phyloP scores from a whole-genome alignment of 768 basidiomycete species.

The Multifurca ochricompacta region DNA sequence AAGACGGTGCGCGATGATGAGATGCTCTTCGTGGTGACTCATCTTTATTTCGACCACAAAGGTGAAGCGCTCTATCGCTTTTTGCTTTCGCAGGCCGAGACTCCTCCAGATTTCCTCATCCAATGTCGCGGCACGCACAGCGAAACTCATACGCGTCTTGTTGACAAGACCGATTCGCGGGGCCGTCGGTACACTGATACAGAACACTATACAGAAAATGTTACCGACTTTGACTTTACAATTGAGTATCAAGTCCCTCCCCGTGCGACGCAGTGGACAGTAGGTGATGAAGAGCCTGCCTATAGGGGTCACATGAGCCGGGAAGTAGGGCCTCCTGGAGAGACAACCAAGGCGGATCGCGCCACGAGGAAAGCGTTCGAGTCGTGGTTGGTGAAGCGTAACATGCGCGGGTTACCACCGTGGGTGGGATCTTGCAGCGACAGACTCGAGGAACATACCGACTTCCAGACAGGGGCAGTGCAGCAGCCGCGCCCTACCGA shows the following conservation, averaged over 20 bases:
- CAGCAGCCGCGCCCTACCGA: slow-evolving; percentile 4
- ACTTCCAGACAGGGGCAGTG: neutral
- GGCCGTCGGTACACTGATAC: slow-evolving; percentile 31
- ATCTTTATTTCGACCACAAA: slow-evolving; percentile 22
- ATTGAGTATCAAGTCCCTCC: slow-evolving; percentile 43
- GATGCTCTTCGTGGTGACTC: slow-evolving; percentile 4
- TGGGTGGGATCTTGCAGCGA: slow-evolving; percentile 30
- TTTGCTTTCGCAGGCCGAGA: slow-evolving; percentile 47
- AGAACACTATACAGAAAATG: slow-evolving; percentile 50
- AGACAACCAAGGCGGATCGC: slow-evolving; percentile 34
- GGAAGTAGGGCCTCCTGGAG: slow-evolving; percentile 40
- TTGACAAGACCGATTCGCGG: slow-evolving; percentile 30
- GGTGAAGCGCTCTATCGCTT: slow-evolving; percentile 72
- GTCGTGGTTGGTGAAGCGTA: slow-evolving; percentile 39
- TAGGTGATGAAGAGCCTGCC: slow-evolving; percentile 54
- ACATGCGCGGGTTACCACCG: slow-evolving; percentile 43
- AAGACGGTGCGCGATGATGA: slow-evolving; percentile 39
- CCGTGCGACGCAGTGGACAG: slow-evolving; percentile 46
- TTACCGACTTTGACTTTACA: slow-evolving; percentile 64
- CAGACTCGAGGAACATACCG: neutral
- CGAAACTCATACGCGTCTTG: slow-evolving; percentile 44
- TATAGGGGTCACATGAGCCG: slow-evolving; percentile 56
- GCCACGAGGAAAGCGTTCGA: slow-evolving; percentile 37
- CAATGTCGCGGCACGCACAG: slow-evolving; percentile 48
- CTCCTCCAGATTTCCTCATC: slow-evolving; percentile 38